phyloP scores from a whole-genome alignment of 441 rosid genomes.

The Biscutella laevigata region DNA sequence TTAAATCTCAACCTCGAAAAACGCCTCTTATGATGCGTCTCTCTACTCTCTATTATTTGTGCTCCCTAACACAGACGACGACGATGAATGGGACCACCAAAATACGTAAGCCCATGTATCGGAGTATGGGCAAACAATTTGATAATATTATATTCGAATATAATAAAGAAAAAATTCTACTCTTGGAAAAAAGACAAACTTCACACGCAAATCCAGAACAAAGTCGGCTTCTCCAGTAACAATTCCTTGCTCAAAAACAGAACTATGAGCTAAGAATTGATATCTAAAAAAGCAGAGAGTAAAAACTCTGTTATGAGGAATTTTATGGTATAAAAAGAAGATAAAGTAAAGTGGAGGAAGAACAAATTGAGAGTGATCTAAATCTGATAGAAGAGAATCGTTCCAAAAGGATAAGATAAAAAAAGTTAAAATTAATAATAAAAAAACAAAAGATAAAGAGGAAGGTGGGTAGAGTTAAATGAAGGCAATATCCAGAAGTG shows the following conservation, averaged over 20 bases:
- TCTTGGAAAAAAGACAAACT: conserved; percentile 2
- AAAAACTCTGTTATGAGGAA: too few relatives aligned
- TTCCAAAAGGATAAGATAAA: conserved; percentile 20
- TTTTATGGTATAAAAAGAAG: too few relatives aligned
- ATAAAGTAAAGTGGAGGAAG: conserved; percentile 4
- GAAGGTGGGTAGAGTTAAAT: background rate
- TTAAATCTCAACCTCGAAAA: conserved; percentile 16
- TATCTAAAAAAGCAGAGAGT: background rate
- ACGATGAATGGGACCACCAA: conserved; percentile 24
- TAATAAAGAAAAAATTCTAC: background rate
- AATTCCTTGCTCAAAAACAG: conserved; percentile 1
- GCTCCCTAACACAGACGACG: conserved; percentile 27
- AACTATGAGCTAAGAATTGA: background rate
- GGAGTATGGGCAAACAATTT: conserved; percentile 16
- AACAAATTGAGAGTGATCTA: too few relatives aligned
- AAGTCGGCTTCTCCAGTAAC: conserved; percentile 25
- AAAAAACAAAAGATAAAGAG: background rate
- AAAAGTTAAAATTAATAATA: background rate
- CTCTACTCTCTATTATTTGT: conserved; percentile 29
- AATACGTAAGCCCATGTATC: conserved; percentile 22
- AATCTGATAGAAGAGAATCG: conserved; percentile 15
- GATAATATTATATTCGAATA: too few relatives aligned
- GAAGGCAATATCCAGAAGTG: conserved; percentile 20
- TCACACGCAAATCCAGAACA: conserved; percentile 14
- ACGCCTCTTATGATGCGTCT: conserved; percentile 13